Evolutionary conservation across 2,329 filamentous ascomycete genomes (phyloP), one percentile per base, ranked within the genome.

Genomic region (Colletotrichum sp.): DNA sequence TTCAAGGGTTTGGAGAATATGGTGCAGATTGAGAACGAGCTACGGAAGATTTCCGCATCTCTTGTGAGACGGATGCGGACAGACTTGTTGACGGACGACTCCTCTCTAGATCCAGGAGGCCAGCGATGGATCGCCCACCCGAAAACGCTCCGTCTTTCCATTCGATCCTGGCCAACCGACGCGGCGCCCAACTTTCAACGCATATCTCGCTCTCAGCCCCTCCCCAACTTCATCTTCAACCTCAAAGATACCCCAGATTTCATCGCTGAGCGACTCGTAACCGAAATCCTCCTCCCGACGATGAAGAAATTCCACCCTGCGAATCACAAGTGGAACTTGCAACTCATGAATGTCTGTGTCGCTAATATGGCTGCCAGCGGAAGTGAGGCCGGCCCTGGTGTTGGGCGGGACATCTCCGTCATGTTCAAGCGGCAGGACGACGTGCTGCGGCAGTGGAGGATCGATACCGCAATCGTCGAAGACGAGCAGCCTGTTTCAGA

Each of bases 291-390:
- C 21, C 79, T 96, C 5, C 91, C 92, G 0, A 90, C 98, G 82
- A 95, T 98, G 81, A 91, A 92, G 16, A 93, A 92, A 77, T 87
- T 98, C 15, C 93, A 96, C 78, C 89, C 92, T 0, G 92, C 94
- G 76, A 86, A 88, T 9, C 90, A 89, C 75, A 87, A 88, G 10
- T 98, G 95, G 94, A 94, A 96, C 78, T 84, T 98, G 21, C 94
- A 94, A 78, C 86, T 99, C 67, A 88, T 99, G 75, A 99, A 98
- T 78, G 87, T 99, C 26, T 96, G 95, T 61, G 96, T 95, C 9
- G 94, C 94, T 16, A 98, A 98, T 82, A 96, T 99, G 93, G 89
- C 89, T 2, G 87, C 90, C 55, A 87, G 86, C 18, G 91, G 90
- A 6, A 86, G 86, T 16, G 87, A 90, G 48, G 83, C 84, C 52